A percentile compares a stretch with the other conserved stretches of the same genome.
Evolutionary conservation across 257 asterid genomes (phyloP).

Genomic region (Gentiana dahurica): DNA sequence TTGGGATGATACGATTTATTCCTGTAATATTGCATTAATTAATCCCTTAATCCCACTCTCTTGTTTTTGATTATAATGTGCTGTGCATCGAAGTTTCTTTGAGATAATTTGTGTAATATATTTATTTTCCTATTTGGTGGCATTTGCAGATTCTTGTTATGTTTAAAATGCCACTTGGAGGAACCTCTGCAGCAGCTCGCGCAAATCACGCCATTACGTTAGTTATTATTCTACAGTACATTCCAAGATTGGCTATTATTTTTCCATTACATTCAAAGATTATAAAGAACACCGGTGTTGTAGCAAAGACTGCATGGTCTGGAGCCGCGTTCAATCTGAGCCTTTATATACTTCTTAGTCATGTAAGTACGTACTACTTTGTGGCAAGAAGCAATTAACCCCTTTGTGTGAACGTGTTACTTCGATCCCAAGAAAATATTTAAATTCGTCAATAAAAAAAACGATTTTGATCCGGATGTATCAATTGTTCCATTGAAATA

Average conservation of each 20-base stretch:
- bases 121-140: neutral
- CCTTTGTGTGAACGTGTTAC: neutral
- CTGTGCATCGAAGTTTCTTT: neutral
- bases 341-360: conserved; percentile 74
- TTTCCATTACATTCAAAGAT: conserved; percentile 63
- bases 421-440: no score
- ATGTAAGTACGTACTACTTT: conserved; percentile 36
- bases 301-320: conserved; percentile 82
- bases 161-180: conserved; percentile 55
- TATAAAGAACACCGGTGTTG: conserved; percentile 68
- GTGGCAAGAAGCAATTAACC: no score
- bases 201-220: conserved; percentile 57
- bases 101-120: neutral
- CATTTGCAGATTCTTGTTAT: conserved; percentile 51
- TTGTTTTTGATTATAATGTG: neutral
- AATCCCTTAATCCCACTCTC: no score
- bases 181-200: conserved; percentile 28
- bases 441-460: neutral
- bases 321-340: conserved; percentile 88
- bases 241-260: conserved; percentile 62
- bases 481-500: conserved; percentile 1
- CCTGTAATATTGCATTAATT: no score
- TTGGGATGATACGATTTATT: no score
- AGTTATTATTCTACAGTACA: conserved; percentile 73
- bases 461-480: neutral